Percentiles rank a stretch among this genome's conserved stretches.
These are phyloP conservation scores for Cladosporium colombiae DNA, from an alignment of 2,329 filamentous ascomycete genomes.

Conservation along the genomic window DNA sequence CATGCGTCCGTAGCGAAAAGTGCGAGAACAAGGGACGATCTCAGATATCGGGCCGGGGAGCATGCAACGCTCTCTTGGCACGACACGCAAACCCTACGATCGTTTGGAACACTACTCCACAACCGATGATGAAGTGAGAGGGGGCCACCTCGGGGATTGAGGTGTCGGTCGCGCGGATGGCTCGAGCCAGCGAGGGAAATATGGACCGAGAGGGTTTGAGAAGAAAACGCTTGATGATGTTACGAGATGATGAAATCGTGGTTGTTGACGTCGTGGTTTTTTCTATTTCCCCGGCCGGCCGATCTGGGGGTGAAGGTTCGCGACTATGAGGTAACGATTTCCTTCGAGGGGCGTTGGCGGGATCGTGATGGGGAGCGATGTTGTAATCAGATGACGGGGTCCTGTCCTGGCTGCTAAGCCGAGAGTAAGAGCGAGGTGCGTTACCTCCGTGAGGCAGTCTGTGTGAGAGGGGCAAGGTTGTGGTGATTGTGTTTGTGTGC, in stretches of 20 bases:
- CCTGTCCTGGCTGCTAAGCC: not conserved
- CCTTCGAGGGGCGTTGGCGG: not conserved
- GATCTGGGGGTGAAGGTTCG: constrained; percentile 4
- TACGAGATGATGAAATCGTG: not conserved
- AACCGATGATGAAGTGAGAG: not conserved
- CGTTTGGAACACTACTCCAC: not conserved
- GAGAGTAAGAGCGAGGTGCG: not conserved
- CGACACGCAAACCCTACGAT: constrained; percentile 1
- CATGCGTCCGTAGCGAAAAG: not conserved
- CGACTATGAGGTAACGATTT: not conserved
- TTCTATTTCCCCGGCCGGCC: not conserved
- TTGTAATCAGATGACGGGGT: not conserved
- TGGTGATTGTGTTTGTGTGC: not conserved
- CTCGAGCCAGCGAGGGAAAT: not conserved
- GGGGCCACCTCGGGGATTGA: not conserved
- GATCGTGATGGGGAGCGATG: not conserved
- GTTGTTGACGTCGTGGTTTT: constrained; percentile 1
- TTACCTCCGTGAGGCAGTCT: not conserved
- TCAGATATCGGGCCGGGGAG: not conserved
- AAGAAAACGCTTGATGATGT: not conserved
- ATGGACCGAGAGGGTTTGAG: not conserved
- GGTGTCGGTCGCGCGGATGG: not conserved
- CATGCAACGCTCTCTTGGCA: constrained; percentile 8
- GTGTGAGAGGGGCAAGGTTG: no score
- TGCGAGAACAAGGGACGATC: not conserved